A percentile compares a stretch with the other conserved stretches of the same genome.
These are phyloP conservation scores for Protoeuglena noctilucae DNA, from an alignment of 139 green algal species.

Conservation along the genomic window DNA sequence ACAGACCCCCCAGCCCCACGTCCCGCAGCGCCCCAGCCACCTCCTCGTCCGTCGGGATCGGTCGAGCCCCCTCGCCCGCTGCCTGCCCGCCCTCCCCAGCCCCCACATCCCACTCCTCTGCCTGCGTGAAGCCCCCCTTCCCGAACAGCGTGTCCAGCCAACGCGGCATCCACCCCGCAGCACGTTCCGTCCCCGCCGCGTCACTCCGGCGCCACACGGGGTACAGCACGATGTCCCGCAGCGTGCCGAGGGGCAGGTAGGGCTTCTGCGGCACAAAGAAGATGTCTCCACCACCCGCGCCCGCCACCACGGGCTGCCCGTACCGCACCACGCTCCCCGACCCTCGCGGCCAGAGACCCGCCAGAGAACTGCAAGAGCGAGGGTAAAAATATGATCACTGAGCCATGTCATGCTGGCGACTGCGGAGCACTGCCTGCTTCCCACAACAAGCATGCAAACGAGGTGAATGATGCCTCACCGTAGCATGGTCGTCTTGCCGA, in stretches of 20 bases:
- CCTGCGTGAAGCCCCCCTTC: too few relatives aligned
- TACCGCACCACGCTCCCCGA: slow-evolving; percentile 33
- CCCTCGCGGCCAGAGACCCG: slow-evolving; percentile 74
- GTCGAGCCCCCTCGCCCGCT: background rate
- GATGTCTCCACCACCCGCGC: slow-evolving; percentile 13
- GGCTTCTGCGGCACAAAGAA: slow-evolving; percentile 86
- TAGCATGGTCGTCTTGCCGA: slow-evolving; percentile 82
- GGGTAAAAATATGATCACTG: too few relatives aligned
- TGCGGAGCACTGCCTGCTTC: too few relatives aligned
- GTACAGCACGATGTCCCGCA: slow-evolving; percentile 80
- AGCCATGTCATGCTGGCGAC: too few relatives aligned
- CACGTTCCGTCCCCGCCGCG: background rate
- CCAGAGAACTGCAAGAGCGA: too few relatives aligned
- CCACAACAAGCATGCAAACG: too few relatives aligned
- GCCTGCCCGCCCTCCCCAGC: background rate
- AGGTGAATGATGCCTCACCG: too few relatives aligned
- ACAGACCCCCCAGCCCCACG: background rate
- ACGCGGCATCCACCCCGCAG: too few relatives aligned
- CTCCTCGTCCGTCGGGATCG: background rate
- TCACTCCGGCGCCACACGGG: slow-evolving; percentile 55
- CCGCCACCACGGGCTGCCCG: slow-evolving; percentile 20
- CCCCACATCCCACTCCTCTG: background rate
- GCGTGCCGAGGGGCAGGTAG: slow-evolving; percentile 86
- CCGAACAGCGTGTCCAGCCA: too few relatives aligned
- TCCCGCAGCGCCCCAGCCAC: background rate